These are phyloP conservation scores for Botrytis fabae DNA, from an alignment of 2,329 filamentous ascomycete species.

Conservation along the genomic window DNA sequence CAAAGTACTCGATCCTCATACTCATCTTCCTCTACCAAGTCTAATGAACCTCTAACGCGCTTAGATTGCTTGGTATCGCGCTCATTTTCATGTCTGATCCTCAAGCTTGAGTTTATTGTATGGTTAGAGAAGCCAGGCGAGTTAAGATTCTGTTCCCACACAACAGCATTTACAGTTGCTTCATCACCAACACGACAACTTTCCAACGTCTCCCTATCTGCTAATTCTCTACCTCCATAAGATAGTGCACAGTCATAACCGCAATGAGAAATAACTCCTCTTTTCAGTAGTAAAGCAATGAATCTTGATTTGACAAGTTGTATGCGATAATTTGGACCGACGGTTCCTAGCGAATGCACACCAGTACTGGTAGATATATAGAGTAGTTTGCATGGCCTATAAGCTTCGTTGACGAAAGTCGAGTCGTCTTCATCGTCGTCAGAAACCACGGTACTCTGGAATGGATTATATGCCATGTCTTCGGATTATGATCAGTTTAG, in stretches of 20 bases:
- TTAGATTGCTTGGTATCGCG: neutral
- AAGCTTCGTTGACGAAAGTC: neutral
- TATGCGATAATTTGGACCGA: neutral
- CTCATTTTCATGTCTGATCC: neutral
- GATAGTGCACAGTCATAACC: neutral
- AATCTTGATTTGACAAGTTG: neutral
- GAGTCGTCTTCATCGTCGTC: neutral
- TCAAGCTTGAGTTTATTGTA: neutral
- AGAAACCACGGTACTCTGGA: neutral
- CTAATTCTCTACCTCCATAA: conserved; percentile 8
- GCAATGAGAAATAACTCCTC: neutral
- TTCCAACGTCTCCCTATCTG: neutral
- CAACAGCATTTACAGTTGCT: conserved; percentile 13
- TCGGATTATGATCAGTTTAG: neutral
- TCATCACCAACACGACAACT: neutral
- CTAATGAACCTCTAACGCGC: neutral
- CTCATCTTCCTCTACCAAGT: neutral
- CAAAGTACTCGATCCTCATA: neutral
- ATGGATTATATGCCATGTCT: neutral
- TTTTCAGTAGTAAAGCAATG: neutral
- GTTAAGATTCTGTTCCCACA: neutral
- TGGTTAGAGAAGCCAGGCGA: neutral
- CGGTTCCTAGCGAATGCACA: neutral
- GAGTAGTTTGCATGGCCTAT: neutral
- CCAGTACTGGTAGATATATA: neutral